phyloP scores from a whole-genome alignment of 1,284 basidiomycete species.

The Lentinula novae-zelandiae region DNA sequence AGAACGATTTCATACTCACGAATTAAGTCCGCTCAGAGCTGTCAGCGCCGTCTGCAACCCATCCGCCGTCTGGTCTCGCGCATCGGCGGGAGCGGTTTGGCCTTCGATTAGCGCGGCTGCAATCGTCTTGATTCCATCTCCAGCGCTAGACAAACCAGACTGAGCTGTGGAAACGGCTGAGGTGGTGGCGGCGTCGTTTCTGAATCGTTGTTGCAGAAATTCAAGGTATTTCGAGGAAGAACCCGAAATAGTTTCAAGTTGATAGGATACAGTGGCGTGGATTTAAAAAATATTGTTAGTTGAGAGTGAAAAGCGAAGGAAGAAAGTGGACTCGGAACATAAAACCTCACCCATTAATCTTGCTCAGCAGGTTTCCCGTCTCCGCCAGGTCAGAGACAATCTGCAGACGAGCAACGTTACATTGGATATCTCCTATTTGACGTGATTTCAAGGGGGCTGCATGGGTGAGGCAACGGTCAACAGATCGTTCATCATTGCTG shows the following conservation, averaged over 20 bases:
- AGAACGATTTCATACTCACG: constrained; percentile 20
- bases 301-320: too few species aligned
- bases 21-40: constrained; percentile 19
- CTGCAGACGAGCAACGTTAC: constrained; percentile 30
- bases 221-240: too few species aligned
- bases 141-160: constrained; percentile 26
- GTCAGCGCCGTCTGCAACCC: constrained; percentile 20
- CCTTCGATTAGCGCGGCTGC: constrained; percentile 31
- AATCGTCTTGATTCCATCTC: constrained; percentile 31
- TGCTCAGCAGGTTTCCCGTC: constrained; percentile 22
- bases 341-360: constrained; percentile 21
- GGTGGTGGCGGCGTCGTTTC: constrained; percentile 24
- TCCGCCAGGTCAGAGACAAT: constrained; percentile 28
- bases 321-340: not conserved
- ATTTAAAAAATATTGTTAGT: too few species aligned
- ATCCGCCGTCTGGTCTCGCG: constrained; percentile 28
- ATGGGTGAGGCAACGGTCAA: not conserved
- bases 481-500: not conserved
- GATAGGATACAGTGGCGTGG: too few species aligned
- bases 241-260: too few species aligned
- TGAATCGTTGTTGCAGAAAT: not conserved
- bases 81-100: constrained; percentile 30
- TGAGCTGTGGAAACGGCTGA: constrained; percentile 24
- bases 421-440: constrained; percentile 17
- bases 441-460: constrained; percentile 19